Evolutionary conservation across 179 eudicot genomes (phyloP).

Genomic region (Beta lomatogona): DNA sequence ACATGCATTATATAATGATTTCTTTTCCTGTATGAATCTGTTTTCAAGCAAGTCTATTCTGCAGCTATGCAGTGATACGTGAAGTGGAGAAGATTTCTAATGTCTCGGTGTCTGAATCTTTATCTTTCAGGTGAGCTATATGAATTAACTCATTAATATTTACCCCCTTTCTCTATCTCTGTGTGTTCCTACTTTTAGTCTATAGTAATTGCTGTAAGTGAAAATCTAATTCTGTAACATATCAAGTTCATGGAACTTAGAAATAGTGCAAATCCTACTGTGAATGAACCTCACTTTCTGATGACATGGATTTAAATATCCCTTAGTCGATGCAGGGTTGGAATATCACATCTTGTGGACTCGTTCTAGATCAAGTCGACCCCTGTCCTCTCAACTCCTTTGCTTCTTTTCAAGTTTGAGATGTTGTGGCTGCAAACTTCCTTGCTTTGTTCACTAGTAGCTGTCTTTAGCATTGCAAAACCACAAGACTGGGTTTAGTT

Average conservation of each 20-base stretch:
- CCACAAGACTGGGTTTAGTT: too few species aligned
- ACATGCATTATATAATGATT: background rate
- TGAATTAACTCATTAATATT: background rate
- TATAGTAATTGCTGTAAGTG: background rate
- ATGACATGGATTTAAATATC: background rate
- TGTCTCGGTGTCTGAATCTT: constrained; percentile 42
- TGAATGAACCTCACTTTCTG: background rate
- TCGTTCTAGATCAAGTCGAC: too few species aligned
- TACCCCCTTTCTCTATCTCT: background rate
- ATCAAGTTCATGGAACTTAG: background rate
- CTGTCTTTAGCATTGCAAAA: too few species aligned
- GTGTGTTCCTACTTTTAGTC: background rate
- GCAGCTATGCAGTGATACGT: constrained; percentile 73
- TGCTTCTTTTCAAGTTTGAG: too few species aligned
- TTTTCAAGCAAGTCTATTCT: constrained; percentile 4
- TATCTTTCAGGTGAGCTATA: constrained; percentile 54
- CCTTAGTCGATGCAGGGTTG: background rate
- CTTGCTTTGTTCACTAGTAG: too few species aligned
- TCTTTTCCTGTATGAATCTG: background rate
- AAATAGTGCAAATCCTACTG: background rate
- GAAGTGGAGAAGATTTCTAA: constrained; percentile 60
- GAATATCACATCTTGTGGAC: too few species aligned
- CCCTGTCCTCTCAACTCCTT: too few species aligned
- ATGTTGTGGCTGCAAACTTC: too few species aligned
- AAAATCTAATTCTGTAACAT: background rate